Evolutionary conservation across 2,329 filamentous ascomycete species (phyloP), one percentile per base, ranked within the genome.

Genomic region (Nemania abortiva): DNA sequence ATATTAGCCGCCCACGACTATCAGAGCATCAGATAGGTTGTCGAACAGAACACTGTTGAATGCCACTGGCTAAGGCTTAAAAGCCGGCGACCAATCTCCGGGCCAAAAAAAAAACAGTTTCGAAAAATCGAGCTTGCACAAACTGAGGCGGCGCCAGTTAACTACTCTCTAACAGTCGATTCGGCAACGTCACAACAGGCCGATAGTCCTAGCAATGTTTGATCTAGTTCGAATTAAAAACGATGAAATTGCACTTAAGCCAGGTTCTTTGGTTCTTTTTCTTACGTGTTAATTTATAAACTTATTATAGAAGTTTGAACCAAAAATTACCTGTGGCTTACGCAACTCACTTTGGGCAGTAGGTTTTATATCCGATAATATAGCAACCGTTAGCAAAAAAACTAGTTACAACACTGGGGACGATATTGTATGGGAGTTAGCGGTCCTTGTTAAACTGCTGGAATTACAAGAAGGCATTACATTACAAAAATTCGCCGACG

Each of bases 261-360:
- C 53, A 45, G n/a, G 20, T 66, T 39, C 24, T 65, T 7, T 61
- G 13, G 31, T 70, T 61, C 29, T 65, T 68, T 13, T 65, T 49
- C 6, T 70, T 53, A 53, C 65, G 61, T 60, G 68, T 68, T 42
- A 61, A 68, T 49, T 52, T 70, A n/a, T 56, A 68, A 62, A 65
- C 65, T 70, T 27, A 29, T 50, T 2, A 53, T 55, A 22, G 64
- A 65, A 59, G 22, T 67, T 29, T 22, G 6, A 58, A 20, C 27
- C 20, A 22, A 37, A 52, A 24, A 54, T n/a, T 22, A 42, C 58
- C 31, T 27, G n/a, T 6, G 54, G 69, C 62, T n/a, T 66, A 53
- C 62, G 58, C 47, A 49, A 54, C 18, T 66, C 65, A 24, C 65
- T 70, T 63, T 62, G 63, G 7, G 62, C 65, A 49, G 13, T 70